Conservation (phyloP, 176 grass and related monocot genomes). For the Musa itinerans region DNA sequence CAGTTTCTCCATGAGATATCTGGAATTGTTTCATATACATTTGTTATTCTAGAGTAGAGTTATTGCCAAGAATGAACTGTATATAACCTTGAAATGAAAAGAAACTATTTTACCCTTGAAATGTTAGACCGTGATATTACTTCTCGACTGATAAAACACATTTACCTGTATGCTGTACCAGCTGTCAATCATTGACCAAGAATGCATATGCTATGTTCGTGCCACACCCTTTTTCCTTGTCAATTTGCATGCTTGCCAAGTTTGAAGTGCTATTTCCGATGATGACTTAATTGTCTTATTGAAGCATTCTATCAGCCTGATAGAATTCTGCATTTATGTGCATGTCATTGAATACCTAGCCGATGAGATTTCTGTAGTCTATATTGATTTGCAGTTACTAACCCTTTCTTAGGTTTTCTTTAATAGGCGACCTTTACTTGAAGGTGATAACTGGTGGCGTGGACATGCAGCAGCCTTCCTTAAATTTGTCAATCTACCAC, state of each 20-base stretch:
- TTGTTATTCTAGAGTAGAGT: too few species aligned
- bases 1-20: conserved; percentile 8
- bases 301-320: too few species aligned
- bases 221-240: background rate
- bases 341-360: background rate
- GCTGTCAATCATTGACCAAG: background rate
- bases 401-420: background rate
- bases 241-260: background rate
- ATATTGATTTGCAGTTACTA: background rate
- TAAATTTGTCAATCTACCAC: conserved; percentile 70
- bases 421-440: conserved; percentile 75
- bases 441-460: conserved; percentile 99
- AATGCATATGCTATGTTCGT: background rate
- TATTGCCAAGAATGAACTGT: background rate
- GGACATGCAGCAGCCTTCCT: conserved; percentile 93
- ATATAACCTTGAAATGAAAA: background rate
- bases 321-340: background rate
- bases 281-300: too few species aligned
- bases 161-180: background rate
- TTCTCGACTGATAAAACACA: background rate
- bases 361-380: background rate
- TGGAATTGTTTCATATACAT: background rate
- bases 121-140: background rate
- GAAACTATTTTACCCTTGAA: background rate
- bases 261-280: background rate